phyloP scores from a whole-genome alignment of 345 rosid genomes.

The Rhodamnia argentea region DNA sequence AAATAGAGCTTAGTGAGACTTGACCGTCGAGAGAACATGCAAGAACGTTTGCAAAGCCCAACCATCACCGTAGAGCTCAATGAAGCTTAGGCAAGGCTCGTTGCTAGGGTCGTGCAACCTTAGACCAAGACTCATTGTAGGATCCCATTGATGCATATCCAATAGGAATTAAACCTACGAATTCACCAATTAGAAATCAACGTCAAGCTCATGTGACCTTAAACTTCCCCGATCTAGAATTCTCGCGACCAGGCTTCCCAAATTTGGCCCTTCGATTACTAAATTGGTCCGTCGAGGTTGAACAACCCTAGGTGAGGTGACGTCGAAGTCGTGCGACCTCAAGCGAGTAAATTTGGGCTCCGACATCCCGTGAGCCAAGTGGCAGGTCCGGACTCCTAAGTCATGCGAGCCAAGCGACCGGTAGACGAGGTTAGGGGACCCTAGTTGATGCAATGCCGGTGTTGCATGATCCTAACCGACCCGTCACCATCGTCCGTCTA shows the following conservation, averaged over 20 bases:
- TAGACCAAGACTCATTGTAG: neutral
- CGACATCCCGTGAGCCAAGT: no score
- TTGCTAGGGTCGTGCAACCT: accelerated
- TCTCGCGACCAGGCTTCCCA: neutral
- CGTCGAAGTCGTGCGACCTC: neutral
- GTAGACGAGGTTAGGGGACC: neutral
- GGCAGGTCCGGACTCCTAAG: neutral
- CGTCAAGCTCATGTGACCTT: neutral
- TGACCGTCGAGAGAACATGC: neutral
- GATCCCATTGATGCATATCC: no score
- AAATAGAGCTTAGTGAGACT: neutral
- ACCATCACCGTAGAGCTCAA: neutral
- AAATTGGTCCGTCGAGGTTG: neutral
- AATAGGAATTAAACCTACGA: no score
- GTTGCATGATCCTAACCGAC: accelerated
- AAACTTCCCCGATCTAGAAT: neutral
- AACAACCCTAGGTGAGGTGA: neutral
- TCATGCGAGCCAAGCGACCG: neutral
- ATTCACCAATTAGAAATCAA: neutral
- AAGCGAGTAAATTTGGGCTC: neutral
- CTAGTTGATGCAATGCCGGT: accelerated
- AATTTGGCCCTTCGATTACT: neutral
- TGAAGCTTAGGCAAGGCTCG: neutral
- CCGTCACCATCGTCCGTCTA: neutral
- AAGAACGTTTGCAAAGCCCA: neutral